Percentiles rank a stretch among this genome's conserved stretches.
These are phyloP conservation scores for Scheffersomyces ergatensis DNA, from an alignment of 805 yeast genomes.

Conservation along the genomic window DNA sequence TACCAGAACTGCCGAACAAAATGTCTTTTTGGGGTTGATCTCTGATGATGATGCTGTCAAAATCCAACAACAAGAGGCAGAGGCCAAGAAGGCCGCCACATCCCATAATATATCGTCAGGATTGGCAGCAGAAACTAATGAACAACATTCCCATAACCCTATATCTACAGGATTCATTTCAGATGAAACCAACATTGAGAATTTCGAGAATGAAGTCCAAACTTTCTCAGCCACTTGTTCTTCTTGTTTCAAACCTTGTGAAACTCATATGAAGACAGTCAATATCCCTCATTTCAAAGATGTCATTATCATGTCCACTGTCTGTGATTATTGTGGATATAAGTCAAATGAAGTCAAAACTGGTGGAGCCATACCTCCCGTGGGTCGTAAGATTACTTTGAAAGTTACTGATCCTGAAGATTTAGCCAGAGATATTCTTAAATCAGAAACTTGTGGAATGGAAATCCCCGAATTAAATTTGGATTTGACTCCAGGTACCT, in stretches of 20 bases:
- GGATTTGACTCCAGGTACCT: conserved; percentile 92
- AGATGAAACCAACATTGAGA: conserved; percentile 79
- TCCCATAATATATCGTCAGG: conserved; percentile 25
- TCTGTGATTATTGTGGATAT: conserved; percentile 89
- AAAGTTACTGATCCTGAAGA: conserved; percentile 87
- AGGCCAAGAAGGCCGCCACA: conserved; percentile 41
- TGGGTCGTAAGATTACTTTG: conserved; percentile 74
- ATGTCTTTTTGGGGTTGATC: conserved; percentile 76
- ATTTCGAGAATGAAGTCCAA: conserved; percentile 86
- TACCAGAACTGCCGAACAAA: conserved; percentile 83
- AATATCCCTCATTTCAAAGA: conserved; percentile 98
- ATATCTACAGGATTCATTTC: conserved; percentile 58
- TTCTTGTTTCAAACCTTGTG: conserved; percentile 76
- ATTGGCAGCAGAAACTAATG: conserved; percentile 8
- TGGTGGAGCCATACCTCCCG: conserved; percentile 91
- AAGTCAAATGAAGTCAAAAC: conserved; percentile 97
- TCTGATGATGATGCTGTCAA: conserved; percentile 62
- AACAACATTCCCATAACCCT: conserved; percentile 24
- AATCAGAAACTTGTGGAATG: conserved; percentile 90
- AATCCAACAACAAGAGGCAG: conserved; percentile 47
- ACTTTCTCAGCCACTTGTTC: conserved; percentile 92
- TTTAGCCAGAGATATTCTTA: conserved; percentile 88
- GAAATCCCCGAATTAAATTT: conserved; percentile 82
- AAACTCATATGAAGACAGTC: conserved; percentile 94
- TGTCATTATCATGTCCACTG: conserved; percentile 93